Evolutionary conservation across 257 asterid genomes (phyloP), one percentile per base, ranked within the genome.

Genomic region (Parsonsia alboflavescens): DNA sequence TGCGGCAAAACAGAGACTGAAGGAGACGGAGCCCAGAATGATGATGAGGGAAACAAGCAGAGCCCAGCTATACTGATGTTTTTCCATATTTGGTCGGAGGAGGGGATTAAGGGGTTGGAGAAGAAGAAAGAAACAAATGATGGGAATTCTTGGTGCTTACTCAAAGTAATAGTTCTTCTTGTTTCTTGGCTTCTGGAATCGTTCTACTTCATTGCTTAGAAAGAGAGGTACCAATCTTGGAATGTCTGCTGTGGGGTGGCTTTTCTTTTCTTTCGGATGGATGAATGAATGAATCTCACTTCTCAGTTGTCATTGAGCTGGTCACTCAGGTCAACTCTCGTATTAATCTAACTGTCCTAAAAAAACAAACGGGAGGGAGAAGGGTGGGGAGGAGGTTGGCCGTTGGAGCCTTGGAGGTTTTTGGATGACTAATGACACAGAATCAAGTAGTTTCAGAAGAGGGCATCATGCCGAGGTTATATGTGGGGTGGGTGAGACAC

Each of bases 1-100:
- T 4, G 98, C 97, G 24, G 89, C 86, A 48, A 93, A 75, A 84
- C 91, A 93, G n/a, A 88, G 48, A 58, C 88, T 53, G 85, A 78
- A 80, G 80, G 94, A 84, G 84, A 80, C 52, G 73, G 84, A 73
- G 78, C 84, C 84, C 9, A 85, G 80, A 68, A 81, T 68, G 80
- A 75, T 50, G 64, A 77, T 16, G 71, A 75, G 13, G 26, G 87
- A 75, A 49, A 84, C 49, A 63, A 84, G 24, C 24, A 83, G 52
- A 5, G 82, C 64, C 42, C 59, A 81, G 69, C 73, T 73, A 80
- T 45, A 73, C 53, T 67, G 80, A 33, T 67, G 72, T 28, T 74
- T 78, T 81, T 84, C 91, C 96, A 86, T 90, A 57, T 13, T 78
- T 72, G 62, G 7, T 62, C 39, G 21, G 66, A 70, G 28, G 58